Conservation (phyloP, 2,329 filamentous ascomycete species). For the Chaetomium sp. region DNA sequence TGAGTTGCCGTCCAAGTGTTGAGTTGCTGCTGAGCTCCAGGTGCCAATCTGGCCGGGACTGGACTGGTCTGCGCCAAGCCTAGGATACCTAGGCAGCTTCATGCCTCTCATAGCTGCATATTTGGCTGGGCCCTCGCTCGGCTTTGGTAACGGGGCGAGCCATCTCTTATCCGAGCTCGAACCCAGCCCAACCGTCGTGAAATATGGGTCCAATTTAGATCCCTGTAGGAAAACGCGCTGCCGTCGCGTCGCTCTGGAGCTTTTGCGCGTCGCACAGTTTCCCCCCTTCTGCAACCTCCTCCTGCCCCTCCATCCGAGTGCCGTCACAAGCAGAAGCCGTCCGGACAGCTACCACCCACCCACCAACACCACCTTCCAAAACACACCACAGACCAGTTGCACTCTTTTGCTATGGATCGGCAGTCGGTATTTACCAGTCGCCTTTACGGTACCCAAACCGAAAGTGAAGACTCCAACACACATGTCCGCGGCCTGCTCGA, state of each 20-base stretch:
- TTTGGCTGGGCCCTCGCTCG: background rate
- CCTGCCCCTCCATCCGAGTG: constrained; percentile 24
- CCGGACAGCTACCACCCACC: background rate
- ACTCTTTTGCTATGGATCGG: constrained; percentile 68
- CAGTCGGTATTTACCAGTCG: constrained; percentile 85
- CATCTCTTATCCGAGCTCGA: constrained; percentile 12
- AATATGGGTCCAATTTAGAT: constrained; percentile 30
- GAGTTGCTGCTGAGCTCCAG: constrained; percentile 13
- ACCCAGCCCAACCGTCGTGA: constrained; percentile 17
- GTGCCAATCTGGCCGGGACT: constrained; percentile 22
- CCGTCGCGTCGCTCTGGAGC: constrained; percentile 25
- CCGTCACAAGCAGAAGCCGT: background rate
- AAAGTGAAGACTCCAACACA: constrained; percentile 67
- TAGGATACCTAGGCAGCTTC: background rate
- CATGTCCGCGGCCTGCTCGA: constrained; percentile 79
- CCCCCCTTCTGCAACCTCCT: constrained; percentile 26
- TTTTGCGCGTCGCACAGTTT: constrained; percentile 31
- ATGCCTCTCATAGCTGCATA: constrained; percentile 15
- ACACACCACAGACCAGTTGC: background rate
- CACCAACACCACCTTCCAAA: background rate
- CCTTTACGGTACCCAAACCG: constrained; percentile 70
- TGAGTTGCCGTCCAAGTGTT: background rate
- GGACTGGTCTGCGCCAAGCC: constrained; percentile 22
- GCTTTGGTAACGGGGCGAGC: background rate
- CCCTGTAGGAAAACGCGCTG: constrained; percentile 32